Base-by-base conservation (phyloP, 306 rosid genomes). In the Oemleria cerasiformis region DNA sequence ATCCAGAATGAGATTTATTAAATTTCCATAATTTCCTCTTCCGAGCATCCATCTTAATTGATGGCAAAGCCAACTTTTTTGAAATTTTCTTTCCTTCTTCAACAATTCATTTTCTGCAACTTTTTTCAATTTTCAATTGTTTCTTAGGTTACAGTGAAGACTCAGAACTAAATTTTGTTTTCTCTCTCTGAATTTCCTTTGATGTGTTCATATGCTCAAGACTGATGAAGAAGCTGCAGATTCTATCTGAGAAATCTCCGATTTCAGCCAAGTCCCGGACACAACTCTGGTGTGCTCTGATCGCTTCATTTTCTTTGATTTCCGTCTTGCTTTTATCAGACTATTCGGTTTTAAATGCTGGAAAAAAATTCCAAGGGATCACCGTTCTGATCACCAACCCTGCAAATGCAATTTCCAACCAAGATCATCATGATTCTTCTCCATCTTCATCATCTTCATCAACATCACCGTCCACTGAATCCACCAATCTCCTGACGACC, bases 201-300 rank as follows among this genome's bases (percentile, higher is more conserved):
- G 38, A 56, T 9, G 61, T 56, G 61, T 21, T 23, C 39, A 20
- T 11, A 23, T 17, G 25, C 48, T 16, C 44, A 30, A 48, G 9
- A 38, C 45, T n/a, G 16, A 36, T 61, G 65, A 21, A 20, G 62
- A 10, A 10, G 71, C 58, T 48, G 58, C 57, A 8, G 25, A 14
- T 66, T 53, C 48, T 66, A 4, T 15, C 17, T 59, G 63, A 53
- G 73, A 69, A 20, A 54, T 40, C 51, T 0, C 36, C 17, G 39
- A 13, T 53, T 39, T 36, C 63, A 7, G 62, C 7, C 59, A 85
- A 73, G 61, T 58, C 51, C 81, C 76, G 8, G 30, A 71, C 59
- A 58, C 80, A 61, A 55, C 42, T 83, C 63, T 70, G 88, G 88
- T 87, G 79, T 72, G 83, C 83, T 65, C 71, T 80, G 15, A 68